Evolutionary conservation across 139 green algal genomes (phyloP).

Genomic region (Picochlorum sp.): DNA sequence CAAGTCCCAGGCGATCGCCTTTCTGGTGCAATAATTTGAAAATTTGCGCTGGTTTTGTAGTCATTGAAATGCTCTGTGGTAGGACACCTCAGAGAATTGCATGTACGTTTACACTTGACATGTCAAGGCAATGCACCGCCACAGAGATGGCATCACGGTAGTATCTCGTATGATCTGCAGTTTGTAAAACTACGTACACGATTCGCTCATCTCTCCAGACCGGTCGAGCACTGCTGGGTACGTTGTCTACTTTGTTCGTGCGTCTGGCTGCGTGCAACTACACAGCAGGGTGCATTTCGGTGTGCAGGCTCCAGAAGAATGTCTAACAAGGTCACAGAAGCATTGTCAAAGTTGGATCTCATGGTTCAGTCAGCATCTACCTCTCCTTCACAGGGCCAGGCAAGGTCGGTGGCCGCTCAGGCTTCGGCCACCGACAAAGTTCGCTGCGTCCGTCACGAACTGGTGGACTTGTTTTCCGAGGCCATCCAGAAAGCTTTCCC

Average conservation of each 20-base stretch:
- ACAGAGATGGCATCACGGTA: background rate
- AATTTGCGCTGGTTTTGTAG: background rate
- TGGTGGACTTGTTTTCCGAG: slow-evolving; percentile 50
- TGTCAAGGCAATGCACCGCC: background rate
- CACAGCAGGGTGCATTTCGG: background rate
- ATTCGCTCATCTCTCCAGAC: background rate
- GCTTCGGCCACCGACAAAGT: background rate
- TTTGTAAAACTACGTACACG: background rate
- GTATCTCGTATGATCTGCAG: background rate
- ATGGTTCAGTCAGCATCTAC: slow-evolving; percentile 18
- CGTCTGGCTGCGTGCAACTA: too few species aligned
- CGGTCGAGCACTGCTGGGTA: background rate
- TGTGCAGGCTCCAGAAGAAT: slow-evolving; percentile 11
- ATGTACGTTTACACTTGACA: background rate
- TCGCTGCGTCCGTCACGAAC: slow-evolving; percentile 36
- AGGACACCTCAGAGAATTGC: background rate
- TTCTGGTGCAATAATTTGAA: background rate
- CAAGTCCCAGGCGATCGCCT: too few species aligned
- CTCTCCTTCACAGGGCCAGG: background rate
- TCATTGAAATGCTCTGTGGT: slow-evolving; percentile 1
- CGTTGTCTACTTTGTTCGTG: background rate
- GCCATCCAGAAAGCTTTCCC: slow-evolving; percentile 65
- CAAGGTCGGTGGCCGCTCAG: background rate
- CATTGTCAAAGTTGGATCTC: slow-evolving; percentile 27
- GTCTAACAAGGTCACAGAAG: slow-evolving; percentile 21